phyloP scores from a whole-genome alignment of 768 basidiomycete species.

The Tylopilus sp. region DNA sequence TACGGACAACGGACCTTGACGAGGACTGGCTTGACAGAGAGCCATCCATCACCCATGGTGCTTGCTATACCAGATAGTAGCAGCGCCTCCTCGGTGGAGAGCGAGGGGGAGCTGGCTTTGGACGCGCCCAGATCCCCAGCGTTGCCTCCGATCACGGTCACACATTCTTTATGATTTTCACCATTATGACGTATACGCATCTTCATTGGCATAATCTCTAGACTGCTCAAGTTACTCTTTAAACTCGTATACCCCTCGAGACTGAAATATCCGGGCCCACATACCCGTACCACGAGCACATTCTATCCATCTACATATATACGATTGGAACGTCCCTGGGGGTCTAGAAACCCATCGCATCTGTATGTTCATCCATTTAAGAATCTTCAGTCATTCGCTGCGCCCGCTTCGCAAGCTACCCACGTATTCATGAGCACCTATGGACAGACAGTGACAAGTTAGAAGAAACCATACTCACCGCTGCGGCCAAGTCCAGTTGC shows the following conservation, averaged over 20 bases:
- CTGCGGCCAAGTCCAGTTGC: conserved; percentile 82
- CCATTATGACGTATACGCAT: conserved; percentile 7
- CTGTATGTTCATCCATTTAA: conserved; percentile 7
- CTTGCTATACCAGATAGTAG: conserved; percentile 20
- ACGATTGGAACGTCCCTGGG: conserved; percentile 1
- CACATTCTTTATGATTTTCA: conserved; percentile 33
- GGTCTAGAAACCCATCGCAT: conserved; percentile 1
- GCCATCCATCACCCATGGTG: conserved; percentile 11
- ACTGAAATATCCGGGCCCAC: conserved; percentile 12
- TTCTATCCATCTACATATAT: conserved; percentile 12
- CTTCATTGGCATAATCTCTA: conserved; percentile 20
- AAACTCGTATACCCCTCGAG: conserved; percentile 26
- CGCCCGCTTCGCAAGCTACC: conserved; percentile 75
- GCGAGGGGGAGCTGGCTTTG: conserved; percentile 26
- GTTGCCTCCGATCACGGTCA: conserved; percentile 44
- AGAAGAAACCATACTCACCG: conserved; percentile 50
- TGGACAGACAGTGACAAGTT: neutral
- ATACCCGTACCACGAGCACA: conserved; percentile 11
- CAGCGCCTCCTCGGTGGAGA: conserved; percentile 20
- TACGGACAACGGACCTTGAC: conserved; percentile 24
- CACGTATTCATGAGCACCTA: conserved; percentile 5
- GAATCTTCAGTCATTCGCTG: conserved; percentile 56
- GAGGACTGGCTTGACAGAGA: conserved; percentile 11
- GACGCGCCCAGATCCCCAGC: conserved; percentile 10
- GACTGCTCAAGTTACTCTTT: conserved; percentile 16